Base-by-base conservation (phyloP, 2,329 filamentous ascomycete genomes). In the Botrytis paeoniae region DNA sequence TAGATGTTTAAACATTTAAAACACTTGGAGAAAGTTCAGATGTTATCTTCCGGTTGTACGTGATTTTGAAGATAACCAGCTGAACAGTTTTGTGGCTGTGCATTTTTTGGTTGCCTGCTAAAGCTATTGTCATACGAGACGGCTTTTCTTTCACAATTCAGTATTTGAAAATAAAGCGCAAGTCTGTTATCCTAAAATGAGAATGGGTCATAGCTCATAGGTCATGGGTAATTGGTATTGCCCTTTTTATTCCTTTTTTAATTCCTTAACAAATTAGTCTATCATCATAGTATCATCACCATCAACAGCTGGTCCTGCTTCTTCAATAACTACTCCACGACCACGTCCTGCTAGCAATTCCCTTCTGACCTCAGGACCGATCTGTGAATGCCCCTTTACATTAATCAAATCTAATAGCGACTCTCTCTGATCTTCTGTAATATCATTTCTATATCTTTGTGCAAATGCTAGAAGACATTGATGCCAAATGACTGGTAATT, bases 221-320 rank as follows among this genome's bases (percentile, higher is more conserved):
- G 6, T 29, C n/a, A 57, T 57, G n/a, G n/a, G 14, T 57, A 16
- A 57, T 57, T 18, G 35, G 29, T 61, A 35, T 62, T 59, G 14
- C 48, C 57, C 32, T 72, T 57, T 48, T 69, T 60, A 61, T 39
- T 39, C 59, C 59, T 37, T 61, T 61, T 61, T 61, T 16, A 20
- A 48, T 59, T 51, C 25, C 54, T 72, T 48, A 25, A 37, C 25
- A 73, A 73, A 75, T 75, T 78, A 80, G 76, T 80, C 90, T 79
- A 94, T 87, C 80, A 94, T 85, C 94, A 98, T 98, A 25, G 94
- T 97, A 84, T 98, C 95, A 81, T 98, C 93, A 16, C 93, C 95
- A 78, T 94, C 90, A 77, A 88, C 84, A 37, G 80, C 84, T 76
- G 83, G 84, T 77, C 79, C 87, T 80, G 83, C 85, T 76, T 83